Conservation (phyloP, 2,329 filamentous ascomycete genomes). For the Fusarium palustre region DNA sequence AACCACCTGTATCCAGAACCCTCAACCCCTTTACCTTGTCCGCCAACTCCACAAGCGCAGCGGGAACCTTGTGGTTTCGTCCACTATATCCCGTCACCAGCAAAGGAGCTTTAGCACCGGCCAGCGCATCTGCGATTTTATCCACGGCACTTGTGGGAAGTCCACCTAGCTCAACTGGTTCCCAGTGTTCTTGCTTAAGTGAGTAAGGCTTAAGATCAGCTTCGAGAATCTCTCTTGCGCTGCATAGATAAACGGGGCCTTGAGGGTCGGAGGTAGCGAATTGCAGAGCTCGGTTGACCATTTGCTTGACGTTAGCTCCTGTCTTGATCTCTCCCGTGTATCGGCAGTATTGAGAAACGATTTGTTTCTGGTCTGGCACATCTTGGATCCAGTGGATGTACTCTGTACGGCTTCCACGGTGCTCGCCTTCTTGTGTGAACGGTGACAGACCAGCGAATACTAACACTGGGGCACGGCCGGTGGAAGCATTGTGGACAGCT, state of each 20-base stretch:
- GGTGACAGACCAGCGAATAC: constrained; percentile 84
- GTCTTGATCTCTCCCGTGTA: constrained; percentile 87
- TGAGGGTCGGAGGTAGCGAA: constrained; percentile 82
- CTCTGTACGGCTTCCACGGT: constrained; percentile 81
- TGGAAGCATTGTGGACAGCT: constrained; percentile 83
- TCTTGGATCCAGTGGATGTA: constrained; percentile 92
- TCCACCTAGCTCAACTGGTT: constrained; percentile 74
- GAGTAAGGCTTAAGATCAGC: constrained; percentile 81
- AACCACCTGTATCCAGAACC: constrained; percentile 80
- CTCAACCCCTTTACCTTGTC: constrained; percentile 74
- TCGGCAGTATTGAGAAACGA: constrained; percentile 86
- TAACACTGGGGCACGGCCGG: constrained; percentile 78
- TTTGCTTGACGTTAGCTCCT: constrained; percentile 87
- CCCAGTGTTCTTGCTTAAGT: constrained; percentile 77
- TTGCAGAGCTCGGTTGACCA: constrained; percentile 85
- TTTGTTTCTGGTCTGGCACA: constrained; percentile 83
- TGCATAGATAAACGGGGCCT: constrained; percentile 83
- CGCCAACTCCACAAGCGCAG: constrained; percentile 73
- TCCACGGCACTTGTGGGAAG: constrained; percentile 64
- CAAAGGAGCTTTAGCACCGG: constrained; percentile 73
- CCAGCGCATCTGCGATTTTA: constrained; percentile 72
- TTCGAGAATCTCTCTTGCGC: constrained; percentile 85
- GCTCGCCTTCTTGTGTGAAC: constrained; percentile 81
- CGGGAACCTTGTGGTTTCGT: constrained; percentile 72
- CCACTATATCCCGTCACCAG: constrained; percentile 78